phyloP scores from a whole-genome alignment of 768 basidiomycete species.

The Imleria badia region DNA sequence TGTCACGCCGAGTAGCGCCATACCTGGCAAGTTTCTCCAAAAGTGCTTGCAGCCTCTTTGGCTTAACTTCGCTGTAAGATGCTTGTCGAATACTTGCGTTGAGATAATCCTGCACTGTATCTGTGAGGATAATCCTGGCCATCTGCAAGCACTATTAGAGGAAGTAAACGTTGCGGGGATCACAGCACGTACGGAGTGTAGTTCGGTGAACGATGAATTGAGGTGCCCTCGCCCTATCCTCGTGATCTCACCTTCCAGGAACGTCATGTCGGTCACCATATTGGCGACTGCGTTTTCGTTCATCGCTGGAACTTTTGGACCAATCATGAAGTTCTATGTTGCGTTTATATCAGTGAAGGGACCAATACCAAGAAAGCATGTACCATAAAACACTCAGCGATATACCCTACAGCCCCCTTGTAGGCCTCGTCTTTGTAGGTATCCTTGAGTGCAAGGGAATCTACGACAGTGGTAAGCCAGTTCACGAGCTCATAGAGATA shows the following conservation, averaged over 20 bases:
- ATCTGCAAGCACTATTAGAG: slow-evolving; percentile 44
- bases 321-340: slow-evolving; percentile 71
- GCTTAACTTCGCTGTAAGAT: slow-evolving; percentile 63
- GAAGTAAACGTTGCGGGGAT: neutral
- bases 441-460: slow-evolving; percentile 82
- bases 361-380: slow-evolving; percentile 20
- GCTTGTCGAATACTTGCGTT: slow-evolving; percentile 67
- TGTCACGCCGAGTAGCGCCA: slow-evolving; percentile 62
- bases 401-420: slow-evolving; percentile 82
- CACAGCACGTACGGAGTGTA: slow-evolving; percentile 61
- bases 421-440: slow-evolving; percentile 89
- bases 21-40: slow-evolving; percentile 78
- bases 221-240: slow-evolving; percentile 72
- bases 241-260: slow-evolving; percentile 84
- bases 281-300: slow-evolving; percentile 91
- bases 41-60: slow-evolving; percentile 68
- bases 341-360: slow-evolving; percentile 2
- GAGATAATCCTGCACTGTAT: slow-evolving; percentile 78
- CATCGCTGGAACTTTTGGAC: slow-evolving; percentile 70
- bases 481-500: slow-evolving; percentile 94
- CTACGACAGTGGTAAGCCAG: slow-evolving; percentile 95
- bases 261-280: slow-evolving; percentile 81
- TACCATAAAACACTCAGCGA: slow-evolving; percentile 88
- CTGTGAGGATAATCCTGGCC: slow-evolving; percentile 66
- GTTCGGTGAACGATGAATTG: slow-evolving; percentile 70